Percentiles rank a stretch among this genome's conserved stretches.
Evolutionary conservation across 371 early-diverging fungal genomes (phyloP).

Genomic region (Amoeboaphelidium protococcarum): DNA sequence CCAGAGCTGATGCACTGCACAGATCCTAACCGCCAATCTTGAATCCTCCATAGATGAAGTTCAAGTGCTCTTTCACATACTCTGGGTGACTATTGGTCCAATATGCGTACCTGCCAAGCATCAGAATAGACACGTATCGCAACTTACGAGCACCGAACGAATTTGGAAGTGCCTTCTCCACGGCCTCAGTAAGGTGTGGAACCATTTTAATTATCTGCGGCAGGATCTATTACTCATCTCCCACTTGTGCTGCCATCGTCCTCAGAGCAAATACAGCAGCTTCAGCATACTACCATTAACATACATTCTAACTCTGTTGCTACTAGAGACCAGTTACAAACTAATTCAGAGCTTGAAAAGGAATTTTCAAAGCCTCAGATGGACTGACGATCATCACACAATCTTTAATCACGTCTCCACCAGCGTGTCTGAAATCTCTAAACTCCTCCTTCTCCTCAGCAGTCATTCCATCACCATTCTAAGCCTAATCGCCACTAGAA

Average conservation of each 20-base stretch:
- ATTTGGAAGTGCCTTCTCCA: slow-evolving; percentile 3
- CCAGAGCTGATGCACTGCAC: slow-evolving; percentile 50
- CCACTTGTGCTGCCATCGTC: no score
- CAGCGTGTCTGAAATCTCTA: slow-evolving; percentile 69
- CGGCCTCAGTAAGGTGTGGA: no score
- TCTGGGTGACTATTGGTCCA: slow-evolving; percentile 75
- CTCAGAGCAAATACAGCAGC: no score
- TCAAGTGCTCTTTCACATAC: slow-evolving; percentile 61
- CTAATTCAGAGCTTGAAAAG: slow-evolving; percentile 11
- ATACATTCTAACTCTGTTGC: slow-evolving; percentile 2
- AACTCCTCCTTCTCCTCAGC: slow-evolving; percentile 76
- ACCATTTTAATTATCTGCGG: no score
- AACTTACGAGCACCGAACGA: slow-evolving; percentile 63
- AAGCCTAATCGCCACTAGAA: no score
- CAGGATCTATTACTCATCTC: no score
- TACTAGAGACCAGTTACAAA: no score
- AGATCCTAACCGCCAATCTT: slow-evolving; percentile 30
- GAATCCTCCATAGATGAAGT: slow-evolving; percentile 60
- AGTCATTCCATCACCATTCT: slow-evolving; percentile 32
- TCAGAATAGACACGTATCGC: slow-evolving; percentile 76
- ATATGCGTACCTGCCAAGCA: slow-evolving; percentile 72
- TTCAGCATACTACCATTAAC: no score
- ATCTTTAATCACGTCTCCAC: slow-evolving; percentile 90
- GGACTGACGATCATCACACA: slow-evolving; percentile 55
- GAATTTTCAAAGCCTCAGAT: slow-evolving; percentile 36